phyloP scores from a whole-genome alignment of 768 basidiomycete genomes.

The Clathrus columnatus region DNA sequence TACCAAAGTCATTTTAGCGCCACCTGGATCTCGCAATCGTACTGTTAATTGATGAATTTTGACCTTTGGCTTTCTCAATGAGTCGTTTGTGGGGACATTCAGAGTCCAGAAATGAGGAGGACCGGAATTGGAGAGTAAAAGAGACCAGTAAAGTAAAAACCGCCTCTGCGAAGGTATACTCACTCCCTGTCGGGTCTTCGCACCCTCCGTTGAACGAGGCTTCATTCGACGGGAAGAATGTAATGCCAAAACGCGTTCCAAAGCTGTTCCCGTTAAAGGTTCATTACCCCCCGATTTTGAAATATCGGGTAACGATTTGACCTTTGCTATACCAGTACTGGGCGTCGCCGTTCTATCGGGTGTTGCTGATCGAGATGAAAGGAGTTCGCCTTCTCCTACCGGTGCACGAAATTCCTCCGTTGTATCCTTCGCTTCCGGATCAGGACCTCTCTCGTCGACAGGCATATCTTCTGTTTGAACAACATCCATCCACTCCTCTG shows the following conservation, averaged over 20 bases:
- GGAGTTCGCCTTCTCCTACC: neutral
- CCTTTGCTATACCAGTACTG: constrained; percentile 2
- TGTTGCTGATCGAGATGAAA: neutral
- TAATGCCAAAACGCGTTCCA: constrained; percentile 53
- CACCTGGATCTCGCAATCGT: constrained; percentile 49
- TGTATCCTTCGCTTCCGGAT: neutral
- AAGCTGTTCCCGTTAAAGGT: constrained; percentile 21
- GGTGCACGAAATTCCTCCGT: neutral
- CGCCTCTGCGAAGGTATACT: constrained; percentile 77
- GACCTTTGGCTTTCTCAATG: constrained; percentile 33
- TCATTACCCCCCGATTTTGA: neutral
- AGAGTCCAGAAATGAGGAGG: constrained; percentile 42
- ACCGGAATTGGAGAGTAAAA: constrained; percentile 46
- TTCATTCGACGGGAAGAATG: constrained; percentile 71
- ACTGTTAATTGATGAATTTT: constrained; percentile 48
- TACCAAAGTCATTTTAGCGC: constrained; percentile 41
- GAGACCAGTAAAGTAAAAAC: constrained; percentile 72
- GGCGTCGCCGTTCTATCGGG: neutral
- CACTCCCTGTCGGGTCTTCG: constrained; percentile 44
- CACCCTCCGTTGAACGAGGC: constrained; percentile 17
- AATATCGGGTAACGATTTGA: neutral
- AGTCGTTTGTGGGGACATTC: constrained; percentile 12
- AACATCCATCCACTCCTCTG: constrained; percentile 39
- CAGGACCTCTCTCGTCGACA: constrained; percentile 24
- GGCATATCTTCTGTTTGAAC: constrained; percentile 28